Percentiles rank a stretch among this genome's conserved stretches.
Conservation (phyloP, 1,284 basidiomycete genomes). For the Rugosomyces carneus region DNA sequence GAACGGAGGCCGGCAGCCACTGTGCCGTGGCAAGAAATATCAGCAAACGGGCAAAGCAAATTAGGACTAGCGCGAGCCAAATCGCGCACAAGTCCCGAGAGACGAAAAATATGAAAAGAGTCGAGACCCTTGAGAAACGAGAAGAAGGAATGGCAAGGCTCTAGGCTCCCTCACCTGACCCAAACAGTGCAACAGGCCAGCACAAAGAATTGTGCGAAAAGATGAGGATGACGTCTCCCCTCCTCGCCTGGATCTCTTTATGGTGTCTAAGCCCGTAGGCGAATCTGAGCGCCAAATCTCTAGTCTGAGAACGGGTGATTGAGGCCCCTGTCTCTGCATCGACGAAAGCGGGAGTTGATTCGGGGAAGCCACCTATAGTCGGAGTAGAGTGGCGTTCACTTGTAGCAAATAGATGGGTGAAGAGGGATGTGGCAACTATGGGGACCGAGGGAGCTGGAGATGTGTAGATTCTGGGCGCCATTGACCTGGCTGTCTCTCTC, state of each 20-base stretch:
- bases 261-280: conserved; percentile 47
- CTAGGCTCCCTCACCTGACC: conserved; percentile 28
- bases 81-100: too few relatives aligned
- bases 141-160: background rate
- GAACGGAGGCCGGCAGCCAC: conserved; percentile 49
- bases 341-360: conserved; percentile 30
- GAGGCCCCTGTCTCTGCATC: conserved; percentile 56
- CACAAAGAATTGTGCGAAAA: conserved; percentile 58
- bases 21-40: background rate
- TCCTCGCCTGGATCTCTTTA: conserved; percentile 26
- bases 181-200: conserved; percentile 60
- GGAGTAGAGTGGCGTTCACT: conserved; percentile 20
- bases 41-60: conserved; percentile 9
- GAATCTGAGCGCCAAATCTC: conserved; percentile 49
- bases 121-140: background rate
- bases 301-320: conserved; percentile 51
- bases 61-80: background rate
- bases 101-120: background rate
- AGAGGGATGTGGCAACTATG: conserved; percentile 38
- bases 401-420: conserved; percentile 43
- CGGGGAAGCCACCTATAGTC: conserved; percentile 26
- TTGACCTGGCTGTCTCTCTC: conserved; percentile 13
- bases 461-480: conserved; percentile 39
- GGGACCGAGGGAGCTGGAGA: conserved; percentile 31
- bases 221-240: conserved; percentile 44